Base-by-base conservation (phyloP, 306 rosid species). In the Echinosophora koreensis region DNA sequence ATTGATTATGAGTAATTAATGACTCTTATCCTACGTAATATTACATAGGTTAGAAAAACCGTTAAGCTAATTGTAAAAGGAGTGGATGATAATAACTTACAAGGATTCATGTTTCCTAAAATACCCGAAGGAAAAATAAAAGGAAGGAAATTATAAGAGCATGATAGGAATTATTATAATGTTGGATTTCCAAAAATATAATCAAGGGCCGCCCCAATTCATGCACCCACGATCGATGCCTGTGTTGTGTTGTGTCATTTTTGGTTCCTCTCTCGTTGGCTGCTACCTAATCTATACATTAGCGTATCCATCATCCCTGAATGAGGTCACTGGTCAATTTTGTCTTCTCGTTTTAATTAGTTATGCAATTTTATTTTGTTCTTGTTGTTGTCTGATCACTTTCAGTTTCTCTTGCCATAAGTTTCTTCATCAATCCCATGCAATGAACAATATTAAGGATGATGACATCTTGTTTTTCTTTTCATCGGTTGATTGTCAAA, bases 271-370 rank as follows among this genome's bases (percentile, higher is more conserved):
- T 71, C 46, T 39, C 9, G 75, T 37, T 71, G 86, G 75, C 81
- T 63, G 67, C 67, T 69, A 61, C 49, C 13, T 73, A 55, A 64
- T 74, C 76, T 58, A 34, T 57, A 46, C 38, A 58, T 67, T 46
- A 72, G 86, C 73, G 84, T 85, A 39, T 74, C 75, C 10, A 81
- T 68, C 60, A 42, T 14, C 18, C 17, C 27, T 27, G 11, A 46
- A 35, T 52, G 51, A 65, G 37, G 56, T 71, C 74, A 35, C 55
- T 34, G 74, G 78, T 55, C 56, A 69, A 75, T 74, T 46, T 73
- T 6, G 5, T 39, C 67, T 28, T 74, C 76, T 54, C 30, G 75
- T 57, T 69, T 67, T 32, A 27, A 55, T 30, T 59, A 8, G 11
- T 61, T 14, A 60, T 51, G 12, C 2, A 12, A 32, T 32, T 63